Conservation (phyloP, 2,329 filamentous ascomycete genomes). For the Thielaviopsis cerberus region DNA sequence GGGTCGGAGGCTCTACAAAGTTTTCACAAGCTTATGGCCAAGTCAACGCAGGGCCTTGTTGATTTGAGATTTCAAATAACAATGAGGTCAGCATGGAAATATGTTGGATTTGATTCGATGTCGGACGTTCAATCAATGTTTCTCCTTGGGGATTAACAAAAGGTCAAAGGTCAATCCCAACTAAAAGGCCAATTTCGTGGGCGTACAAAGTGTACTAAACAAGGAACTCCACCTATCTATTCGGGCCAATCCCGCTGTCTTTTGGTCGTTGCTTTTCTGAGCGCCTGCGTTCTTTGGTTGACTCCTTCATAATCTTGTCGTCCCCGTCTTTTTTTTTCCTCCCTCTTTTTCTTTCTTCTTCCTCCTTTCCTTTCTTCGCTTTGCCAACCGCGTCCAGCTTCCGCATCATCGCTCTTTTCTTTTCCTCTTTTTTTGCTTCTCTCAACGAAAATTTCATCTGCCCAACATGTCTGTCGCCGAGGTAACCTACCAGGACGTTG, state of each 20-base stretch:
- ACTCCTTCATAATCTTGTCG: neutral
- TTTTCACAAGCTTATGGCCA: neutral
- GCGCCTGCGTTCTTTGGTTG: neutral
- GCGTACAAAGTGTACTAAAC: neutral
- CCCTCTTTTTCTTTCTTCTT: neutral
- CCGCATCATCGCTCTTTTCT: neutral
- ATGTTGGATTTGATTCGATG: too few relatives aligned
- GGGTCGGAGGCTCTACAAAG: neutral
- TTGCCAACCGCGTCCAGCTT: neutral
- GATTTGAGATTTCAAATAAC: too few relatives aligned
- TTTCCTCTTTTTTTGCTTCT: conserved; percentile 9
- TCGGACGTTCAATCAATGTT: neutral
- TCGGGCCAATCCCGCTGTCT: neutral
- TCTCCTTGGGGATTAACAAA: neutral
- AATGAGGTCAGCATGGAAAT: too few relatives aligned
- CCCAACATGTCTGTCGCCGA: conserved; percentile 22
- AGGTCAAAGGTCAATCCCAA: neutral
- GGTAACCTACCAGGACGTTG: conserved; percentile 64
- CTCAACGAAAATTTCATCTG: neutral
- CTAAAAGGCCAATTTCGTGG: neutral
- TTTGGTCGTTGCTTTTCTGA: too few relatives aligned
- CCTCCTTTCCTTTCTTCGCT: neutral
- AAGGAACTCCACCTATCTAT: neutral
- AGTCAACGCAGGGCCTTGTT: neutral
- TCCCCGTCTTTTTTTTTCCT: neutral